Evolutionary conservation across 352 stramenopile genomes (phyloP), one percentile per base, ranked within the genome.

Genomic region (Pythium dissotocum): DNA sequence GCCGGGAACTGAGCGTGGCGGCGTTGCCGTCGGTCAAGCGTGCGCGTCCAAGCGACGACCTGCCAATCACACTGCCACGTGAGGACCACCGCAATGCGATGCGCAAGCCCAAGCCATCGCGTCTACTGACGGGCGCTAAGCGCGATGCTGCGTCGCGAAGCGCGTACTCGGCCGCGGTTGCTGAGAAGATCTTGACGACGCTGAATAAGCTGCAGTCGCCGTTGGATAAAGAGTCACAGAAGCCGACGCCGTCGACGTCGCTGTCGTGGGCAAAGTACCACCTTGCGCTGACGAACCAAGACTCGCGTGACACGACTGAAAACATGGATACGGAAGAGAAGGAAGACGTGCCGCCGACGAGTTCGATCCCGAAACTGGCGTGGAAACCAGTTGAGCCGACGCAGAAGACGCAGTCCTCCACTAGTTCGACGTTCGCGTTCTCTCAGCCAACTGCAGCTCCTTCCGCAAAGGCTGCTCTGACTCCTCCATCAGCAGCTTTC

Each of bases 241-340:
- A 94, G 56, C 88, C 88, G 13, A 89, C 80, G 26, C 83, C 84
- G 14, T 90, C 83, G 12, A 93, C 83, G 33, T 91, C 87, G 32
- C 66, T 93, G 69, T 94, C 87, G 12, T 96, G 88, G 88, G 83
- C 84, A 1, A 96, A 95, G 61, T 92, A 93, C 61, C 81, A 94
- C n/a, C 65, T 94, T 10, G 80, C 88, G 6, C 26, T 92, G 26
- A 65, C 75, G 8, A 77, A 88, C 4, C 67, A 76, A 21, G 46
- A 33, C 10, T 59, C 16, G 16, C 9, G 67, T 0, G 69, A 79
- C 1, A 28, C 59, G 28, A 32, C 16, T 3, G 35, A 53, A 38
- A 36, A n/a, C 63, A 71, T 69, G 59, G 68, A 63, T 42, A 70
- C 61, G 33, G 75, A 76, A 42, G 56, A 72, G n/a, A 69, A 80